Evolutionary conservation across 1,284 basidiomycete species (phyloP).

Genomic region (Leccinum holopus): DNA sequence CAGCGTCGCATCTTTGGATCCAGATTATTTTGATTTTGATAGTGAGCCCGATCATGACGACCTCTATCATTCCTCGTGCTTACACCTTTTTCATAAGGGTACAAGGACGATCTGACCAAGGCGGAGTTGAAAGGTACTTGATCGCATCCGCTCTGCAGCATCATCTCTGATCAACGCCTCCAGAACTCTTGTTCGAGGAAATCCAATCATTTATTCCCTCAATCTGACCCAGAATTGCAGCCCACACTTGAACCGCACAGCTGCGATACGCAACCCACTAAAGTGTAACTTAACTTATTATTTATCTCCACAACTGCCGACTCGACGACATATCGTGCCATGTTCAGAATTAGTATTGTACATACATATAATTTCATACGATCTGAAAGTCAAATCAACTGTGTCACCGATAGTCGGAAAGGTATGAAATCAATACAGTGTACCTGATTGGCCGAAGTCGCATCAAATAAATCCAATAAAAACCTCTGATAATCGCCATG

Average conservation of each 20-base stretch:
- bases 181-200: constrained; percentile 62
- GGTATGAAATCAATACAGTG: constrained; percentile 6
- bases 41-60: constrained; percentile 40
- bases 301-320: background rate
- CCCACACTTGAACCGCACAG: background rate
- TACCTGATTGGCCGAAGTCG: constrained; percentile 12
- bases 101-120: constrained; percentile 75
- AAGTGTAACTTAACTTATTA: background rate
- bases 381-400: constrained; percentile 3
- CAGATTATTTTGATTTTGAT: constrained; percentile 87
- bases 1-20: constrained; percentile 67
- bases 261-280: background rate
- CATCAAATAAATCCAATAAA: constrained; percentile 10
- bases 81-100: constrained; percentile 41
- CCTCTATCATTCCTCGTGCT: constrained; percentile 8
- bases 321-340: constrained; percentile 2
- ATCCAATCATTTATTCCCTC: constrained; percentile 65
- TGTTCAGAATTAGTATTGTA: constrained; percentile 21
- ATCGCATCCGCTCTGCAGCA: constrained; percentile 19
- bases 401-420: background rate
- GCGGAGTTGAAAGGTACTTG: constrained; percentile 65
- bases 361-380: constrained; percentile 24
- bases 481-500: constrained; percentile 3
- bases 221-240: constrained; percentile 37
- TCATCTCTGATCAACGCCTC: constrained; percentile 15